Evolutionary conservation across 225 moss, liverwort and hornwort genomes (phyloP).

Genomic region (Rhytidiadelphus loreus): DNA sequence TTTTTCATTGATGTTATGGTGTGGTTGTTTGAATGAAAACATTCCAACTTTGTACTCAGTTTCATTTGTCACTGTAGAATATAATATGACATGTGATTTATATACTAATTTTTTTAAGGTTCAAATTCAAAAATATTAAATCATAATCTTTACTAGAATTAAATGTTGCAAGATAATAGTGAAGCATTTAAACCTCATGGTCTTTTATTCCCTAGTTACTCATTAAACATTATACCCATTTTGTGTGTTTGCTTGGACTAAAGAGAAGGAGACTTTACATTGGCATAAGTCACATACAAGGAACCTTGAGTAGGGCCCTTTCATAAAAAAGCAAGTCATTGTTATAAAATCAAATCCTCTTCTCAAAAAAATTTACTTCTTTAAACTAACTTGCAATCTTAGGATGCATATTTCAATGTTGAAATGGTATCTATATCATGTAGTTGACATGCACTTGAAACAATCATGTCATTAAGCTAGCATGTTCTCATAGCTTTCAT

Average conservation of each 20-base stretch:
- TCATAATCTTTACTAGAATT: not conserved
- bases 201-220: not conserved
- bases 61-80: no score
- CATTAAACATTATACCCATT: accelerated
- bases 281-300: not conserved
- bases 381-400: accelerated
- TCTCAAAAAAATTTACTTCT: no score
- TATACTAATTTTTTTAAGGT: not conserved
- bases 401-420: not conserved
- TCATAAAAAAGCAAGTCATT: not conserved
- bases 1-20: no score
- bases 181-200: not conserved
- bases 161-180: not conserved
- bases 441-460: not conserved
- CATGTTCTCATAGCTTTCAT: not conserved
- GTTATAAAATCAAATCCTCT: not conserved
- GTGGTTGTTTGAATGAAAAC: no score
- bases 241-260: not conserved
- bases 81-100: not conserved
- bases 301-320: no score
- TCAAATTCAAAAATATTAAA: not conserved
- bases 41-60: no score
- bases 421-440: not conserved
- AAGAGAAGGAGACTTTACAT: not conserved
- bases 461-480: not conserved